A percentile compares a stretch with the other conserved stretches of the same genome.
Conservation (phyloP, 2,329 filamentous ascomycete genomes). For the Penicillium sp. region DNA sequence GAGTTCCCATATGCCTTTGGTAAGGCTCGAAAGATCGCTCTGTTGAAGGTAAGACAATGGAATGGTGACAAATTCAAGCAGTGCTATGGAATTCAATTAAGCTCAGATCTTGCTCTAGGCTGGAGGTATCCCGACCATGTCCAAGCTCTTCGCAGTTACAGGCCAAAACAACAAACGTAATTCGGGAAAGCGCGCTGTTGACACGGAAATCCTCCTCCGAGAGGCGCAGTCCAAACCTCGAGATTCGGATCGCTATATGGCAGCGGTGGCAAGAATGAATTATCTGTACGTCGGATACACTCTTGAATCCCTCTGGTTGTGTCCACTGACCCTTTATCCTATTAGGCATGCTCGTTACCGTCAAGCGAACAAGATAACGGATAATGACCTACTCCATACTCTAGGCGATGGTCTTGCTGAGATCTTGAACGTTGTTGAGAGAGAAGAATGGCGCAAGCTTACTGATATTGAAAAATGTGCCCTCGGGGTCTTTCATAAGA, state of each 20-base stretch:
- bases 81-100: not conserved
- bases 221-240: slow-evolving; percentile 46
- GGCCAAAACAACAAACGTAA: slow-evolving; percentile 49
- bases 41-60: slow-evolving; percentile 29
- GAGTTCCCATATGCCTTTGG: slow-evolving; percentile 37
- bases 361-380: slow-evolving; percentile 58
- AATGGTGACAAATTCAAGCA: not conserved
- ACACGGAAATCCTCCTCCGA: slow-evolving; percentile 51
- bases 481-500: slow-evolving; percentile 62
- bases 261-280: slow-evolving; percentile 63
- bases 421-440: slow-evolving; percentile 61
- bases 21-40: slow-evolving; percentile 30
- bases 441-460: slow-evolving; percentile 68
- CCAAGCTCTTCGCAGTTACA: slow-evolving; percentile 50
- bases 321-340: not conserved
- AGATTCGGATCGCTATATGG: slow-evolving; percentile 42
- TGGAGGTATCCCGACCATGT: slow-evolving; percentile 56
- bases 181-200: slow-evolving; percentile 53
- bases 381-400: slow-evolving; percentile 64
- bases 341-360: slow-evolving; percentile 55
- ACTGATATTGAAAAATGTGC: slow-evolving; percentile 61
- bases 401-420: slow-evolving; percentile 64
- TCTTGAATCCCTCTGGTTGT: not conserved
- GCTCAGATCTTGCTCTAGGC: slow-evolving; percentile 35
- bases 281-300: slow-evolving; percentile 44